Evolutionary conservation across 805 yeast species (phyloP), one percentile per base, ranked within the genome.

Genomic region (Saturnispora kantuleensis): DNA sequence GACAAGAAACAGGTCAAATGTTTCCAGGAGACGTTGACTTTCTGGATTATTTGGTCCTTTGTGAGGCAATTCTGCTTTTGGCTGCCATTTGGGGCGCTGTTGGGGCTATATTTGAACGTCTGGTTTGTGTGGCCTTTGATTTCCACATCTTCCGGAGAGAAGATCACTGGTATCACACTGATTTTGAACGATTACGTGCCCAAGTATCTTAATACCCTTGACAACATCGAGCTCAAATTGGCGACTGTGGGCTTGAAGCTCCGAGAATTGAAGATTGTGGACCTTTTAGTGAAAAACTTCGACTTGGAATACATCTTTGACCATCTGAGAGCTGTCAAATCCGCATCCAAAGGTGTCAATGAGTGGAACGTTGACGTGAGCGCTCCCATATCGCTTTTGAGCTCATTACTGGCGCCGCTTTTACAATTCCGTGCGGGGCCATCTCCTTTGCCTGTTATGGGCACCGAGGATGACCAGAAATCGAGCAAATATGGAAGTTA

Each of bases 31-130:
- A 73, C 80, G 75, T 60, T 73, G 31, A 63, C 69, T 46, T 79
- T 83, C 61, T 86, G 95, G 95, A 67, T 81, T 10, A 77, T 82
- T 1, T 60, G 71, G 43, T 71, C 80, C 4, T 50, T 66, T 7
- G 58, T 53, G 38, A 41, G 50, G 5, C 41, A 48, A 5, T 10
- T 31, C 4, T 13, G 16, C 28, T 15, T 13, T 11, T 42, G 45
- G 45, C 13, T 42, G 12, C 90, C 93, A 2, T 71, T 83, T 39
- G 76, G 71, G 52, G 58, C 73, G 4, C 53, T 81, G 1, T 36
- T 70, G 31, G 69, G 71, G 45, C 55, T 80, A 3, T 68, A 67
- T 26, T 55, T 76, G 35, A 69, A 76, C 30, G 55, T 73, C 10
- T 83, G 89, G 89, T 66, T 85, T 39, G 73, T 81, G 5, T 62